Conservation (phyloP, 495 filamentous ascomycete species). For the Talaromyces wortmannii region DNA sequence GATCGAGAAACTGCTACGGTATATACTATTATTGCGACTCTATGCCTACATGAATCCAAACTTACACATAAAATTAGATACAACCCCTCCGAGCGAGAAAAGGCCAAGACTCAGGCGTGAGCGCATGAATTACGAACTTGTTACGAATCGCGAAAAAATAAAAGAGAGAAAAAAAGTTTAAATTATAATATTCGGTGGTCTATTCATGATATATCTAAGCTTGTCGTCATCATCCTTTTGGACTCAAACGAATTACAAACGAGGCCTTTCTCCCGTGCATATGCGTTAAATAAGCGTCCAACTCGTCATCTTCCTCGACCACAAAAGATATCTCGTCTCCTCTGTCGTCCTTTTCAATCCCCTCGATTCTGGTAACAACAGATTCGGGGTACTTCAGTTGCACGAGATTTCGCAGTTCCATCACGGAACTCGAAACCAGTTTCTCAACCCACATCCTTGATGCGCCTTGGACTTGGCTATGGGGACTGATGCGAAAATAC, state of each 20-base stretch:
- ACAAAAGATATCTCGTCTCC: conserved; percentile 49
- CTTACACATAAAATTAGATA: conserved; percentile 11
- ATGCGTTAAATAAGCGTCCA: conserved; percentile 62
- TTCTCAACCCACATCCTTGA: conserved; percentile 58
- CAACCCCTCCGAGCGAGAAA: conserved; percentile 12
- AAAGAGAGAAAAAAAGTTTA: background rate
- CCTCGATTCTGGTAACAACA: conserved; percentile 53
- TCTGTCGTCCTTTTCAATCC: conserved; percentile 52
- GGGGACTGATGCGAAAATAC: conserved; percentile 57
- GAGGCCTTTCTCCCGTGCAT: conserved; percentile 56
- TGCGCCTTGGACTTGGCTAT: conserved; percentile 37
- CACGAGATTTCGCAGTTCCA: conserved; percentile 48
- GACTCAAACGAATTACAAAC: conserved; percentile 48
- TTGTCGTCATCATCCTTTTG: conserved; percentile 10
- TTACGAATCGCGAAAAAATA: conserved; percentile 1
- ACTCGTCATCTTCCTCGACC: conserved; percentile 63
- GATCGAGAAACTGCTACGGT: conserved; percentile 97
- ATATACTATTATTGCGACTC: conserved; percentile 15
- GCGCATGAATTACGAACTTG: conserved; percentile 1
- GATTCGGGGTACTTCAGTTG: conserved; percentile 48
- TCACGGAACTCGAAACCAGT: conserved; percentile 45
- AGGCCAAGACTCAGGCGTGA: conserved; percentile 13
- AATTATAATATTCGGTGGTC: background rate
- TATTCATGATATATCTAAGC: background rate
- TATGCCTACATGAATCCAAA: background rate